Evolutionary conservation across 352 stramenopile genomes (phyloP).

Genomic region (Phytophthora podocarpi): DNA sequence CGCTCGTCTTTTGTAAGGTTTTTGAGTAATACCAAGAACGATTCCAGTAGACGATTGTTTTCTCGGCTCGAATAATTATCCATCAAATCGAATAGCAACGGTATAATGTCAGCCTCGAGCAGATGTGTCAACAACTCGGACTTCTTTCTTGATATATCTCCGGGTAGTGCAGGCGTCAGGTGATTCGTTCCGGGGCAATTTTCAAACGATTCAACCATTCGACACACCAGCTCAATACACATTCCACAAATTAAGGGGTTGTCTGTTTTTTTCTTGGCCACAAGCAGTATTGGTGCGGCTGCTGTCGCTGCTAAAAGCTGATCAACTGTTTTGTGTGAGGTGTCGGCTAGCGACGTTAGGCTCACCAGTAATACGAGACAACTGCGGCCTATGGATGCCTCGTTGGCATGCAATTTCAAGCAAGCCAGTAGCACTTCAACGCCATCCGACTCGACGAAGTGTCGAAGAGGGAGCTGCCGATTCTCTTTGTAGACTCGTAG

Average conservation of each 20-base stretch:
- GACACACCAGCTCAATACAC: slow-evolving; percentile 20
- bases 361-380: slow-evolving; percentile 16
- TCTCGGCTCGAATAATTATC: slow-evolving; percentile 25
- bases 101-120: slow-evolving; percentile 25
- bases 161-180: not conserved
- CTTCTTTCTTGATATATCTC: slow-evolving; percentile 3
- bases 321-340: slow-evolving; percentile 5
- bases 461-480: slow-evolving; percentile 7
- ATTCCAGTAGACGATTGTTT: slow-evolving; percentile 19
- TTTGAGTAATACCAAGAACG: slow-evolving; percentile 42
- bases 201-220: slow-evolving; percentile 19
- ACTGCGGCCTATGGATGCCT: slow-evolving; percentile 14
- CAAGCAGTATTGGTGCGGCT: slow-evolving; percentile 10
- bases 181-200: not conserved
- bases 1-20: slow-evolving; percentile 35
- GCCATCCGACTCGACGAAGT: slow-evolving; percentile 23
- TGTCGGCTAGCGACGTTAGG: not conserved
- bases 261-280: slow-evolving; percentile 16
- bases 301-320: slow-evolving; percentile 11
- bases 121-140: slow-evolving; percentile 26
- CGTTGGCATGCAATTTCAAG: slow-evolving; percentile 25
- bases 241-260: slow-evolving; percentile 20
- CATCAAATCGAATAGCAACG: slow-evolving; percentile 33
- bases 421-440: slow-evolving; percentile 22
- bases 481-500: slow-evolving; percentile 16